Base-by-base conservation (phyloP, 2,329 filamentous ascomycete species). In the Lecanicillium sp. region DNA sequence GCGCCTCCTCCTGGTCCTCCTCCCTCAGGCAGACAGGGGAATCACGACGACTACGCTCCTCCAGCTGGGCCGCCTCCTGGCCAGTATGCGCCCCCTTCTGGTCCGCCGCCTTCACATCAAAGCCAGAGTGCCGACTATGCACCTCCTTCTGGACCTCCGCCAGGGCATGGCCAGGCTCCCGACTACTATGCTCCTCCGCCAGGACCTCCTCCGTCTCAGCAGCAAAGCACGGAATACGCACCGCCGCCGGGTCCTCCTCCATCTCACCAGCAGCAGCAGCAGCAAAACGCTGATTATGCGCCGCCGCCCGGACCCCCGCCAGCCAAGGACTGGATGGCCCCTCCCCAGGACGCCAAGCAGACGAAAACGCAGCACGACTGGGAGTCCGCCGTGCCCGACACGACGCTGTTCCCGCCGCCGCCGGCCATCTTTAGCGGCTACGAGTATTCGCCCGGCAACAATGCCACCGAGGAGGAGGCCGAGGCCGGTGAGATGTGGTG, bases 301-400 rank as follows among this genome's bases (percentile, higher is more conserved):
- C 61, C 65, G 19, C 66, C 65, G 2, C 48, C 60, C 1, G 61
- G 61, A 1, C 60, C 59, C 14, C 52, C 54, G 5, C 52, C 61
- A 17, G 55, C 58, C 6, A 41, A 47, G 14, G 43, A 41, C 33
- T 43, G 53, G 4, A 54, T 55, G 4, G 53, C 54, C 15, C 42
- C 46, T 12, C 42, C 46, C 17, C 27, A 41, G 5, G 44, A 46
- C 9, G 44, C 49, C 27, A 49, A 52, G 33, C 44, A 47, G 4
- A 56, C 32, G n/a, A 28, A 29, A 17, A 10, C 18, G n/a, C 32
- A 77, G 48, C 82, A 87, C 55, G 77, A 84, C 59, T 88, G 84
- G 84, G 69, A 79, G 47, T 54, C 72, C 6, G 74, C 79, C 3
- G 81, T 87, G 2, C 82, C 84, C 0, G 84, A 88, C 56, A 87